Evolutionary conservation across 2,329 filamentous ascomycete species (phyloP), one percentile per base, ranked within the genome.

Genomic region (Fusarium sarcochroum): DNA sequence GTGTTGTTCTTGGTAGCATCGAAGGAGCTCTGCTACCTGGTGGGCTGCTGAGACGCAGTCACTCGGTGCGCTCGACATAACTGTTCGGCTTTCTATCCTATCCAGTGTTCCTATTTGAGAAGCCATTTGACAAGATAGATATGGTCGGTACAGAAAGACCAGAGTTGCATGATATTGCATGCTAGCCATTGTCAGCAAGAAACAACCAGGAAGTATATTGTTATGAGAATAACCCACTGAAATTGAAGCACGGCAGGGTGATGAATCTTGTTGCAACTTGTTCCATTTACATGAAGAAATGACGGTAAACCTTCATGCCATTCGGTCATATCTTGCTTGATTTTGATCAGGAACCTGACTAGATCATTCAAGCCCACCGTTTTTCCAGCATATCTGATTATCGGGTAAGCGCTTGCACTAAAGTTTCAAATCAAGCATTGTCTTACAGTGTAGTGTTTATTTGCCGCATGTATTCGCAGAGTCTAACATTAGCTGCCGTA

Each of bases 81-180:
- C 50, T 7, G 32, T 38, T 42, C 20, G 48, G 37, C 27, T 40
- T 30, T 56, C 27, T 35, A 21, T n/a, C 6, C 32, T 30, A 30
- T 27, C 15, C 6, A 45, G 58, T 37, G 50, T 55, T 38, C 61
- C 23, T 51, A 8, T 51, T 56, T 32, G 63, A 58, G 47, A 66
- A 27, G 46, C 55, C 3, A 63, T 5, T 13, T 41, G 54, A 10
- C 32, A 50, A 11, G 60, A 63, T 14, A 63, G n/a, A 15, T 63
- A 73, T 1, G 69, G 71, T 4, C 65, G 50, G 37, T 72, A 66
- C 9, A 68, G 50, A 13, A 56, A 60, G 25, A 73, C 69, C 1
- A 67, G 21, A n/a, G 44, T 64, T 3, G 65, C 64, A 27, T 67
- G 55, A 38, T 60, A 73, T 38, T 72, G 68, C 71, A 73, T 73